These are phyloP conservation scores for Entonaema liquescens DNA, from an alignment of 495 filamentous ascomycete genomes.

Conservation along the genomic window DNA sequence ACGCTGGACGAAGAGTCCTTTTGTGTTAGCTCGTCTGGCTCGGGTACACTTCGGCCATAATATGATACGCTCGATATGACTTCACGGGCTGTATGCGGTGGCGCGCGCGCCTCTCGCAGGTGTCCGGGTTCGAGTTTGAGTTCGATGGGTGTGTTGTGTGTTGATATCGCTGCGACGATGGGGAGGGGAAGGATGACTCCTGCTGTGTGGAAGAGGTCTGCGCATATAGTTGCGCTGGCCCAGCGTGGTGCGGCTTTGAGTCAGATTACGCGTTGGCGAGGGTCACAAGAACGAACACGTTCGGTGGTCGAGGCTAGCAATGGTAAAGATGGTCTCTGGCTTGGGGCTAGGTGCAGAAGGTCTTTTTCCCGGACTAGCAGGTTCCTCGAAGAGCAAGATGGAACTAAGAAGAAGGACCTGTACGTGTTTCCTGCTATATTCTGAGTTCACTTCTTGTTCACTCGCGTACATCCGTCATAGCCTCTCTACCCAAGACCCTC, in stretches of 20 bases:
- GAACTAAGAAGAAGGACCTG: slow-evolving; percentile 25
- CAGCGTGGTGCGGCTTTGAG: neutral
- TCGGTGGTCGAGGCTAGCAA: neutral
- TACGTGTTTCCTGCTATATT: slow-evolving; percentile 18
- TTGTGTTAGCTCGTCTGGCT: neutral
- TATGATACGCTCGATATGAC: slow-evolving; percentile 37
- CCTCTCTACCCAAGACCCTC: no score
- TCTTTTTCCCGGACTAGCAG: slow-evolving; percentile 12
- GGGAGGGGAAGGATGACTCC: neutral
- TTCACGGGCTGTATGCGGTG: slow-evolving; percentile 35
- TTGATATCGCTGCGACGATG: neutral
- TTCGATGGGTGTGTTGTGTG: neutral
- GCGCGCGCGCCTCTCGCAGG: slow-evolving; percentile 26
- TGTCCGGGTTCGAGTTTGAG: slow-evolving; percentile 24
- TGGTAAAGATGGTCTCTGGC: neutral
- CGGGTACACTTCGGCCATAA: slow-evolving; percentile 10
- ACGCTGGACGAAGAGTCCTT: no score
- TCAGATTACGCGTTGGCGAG: neutral
- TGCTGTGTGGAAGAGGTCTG: neutral
- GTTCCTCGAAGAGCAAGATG: slow-evolving; percentile 5
- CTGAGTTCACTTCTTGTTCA: neutral
- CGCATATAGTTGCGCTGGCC: neutral
- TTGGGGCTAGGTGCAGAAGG: neutral
- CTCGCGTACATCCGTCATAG: neutral
- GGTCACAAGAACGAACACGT: no score